Conservation (phyloP, 805 yeast species). For the Schizosaccharomyces japonicus region DNA sequence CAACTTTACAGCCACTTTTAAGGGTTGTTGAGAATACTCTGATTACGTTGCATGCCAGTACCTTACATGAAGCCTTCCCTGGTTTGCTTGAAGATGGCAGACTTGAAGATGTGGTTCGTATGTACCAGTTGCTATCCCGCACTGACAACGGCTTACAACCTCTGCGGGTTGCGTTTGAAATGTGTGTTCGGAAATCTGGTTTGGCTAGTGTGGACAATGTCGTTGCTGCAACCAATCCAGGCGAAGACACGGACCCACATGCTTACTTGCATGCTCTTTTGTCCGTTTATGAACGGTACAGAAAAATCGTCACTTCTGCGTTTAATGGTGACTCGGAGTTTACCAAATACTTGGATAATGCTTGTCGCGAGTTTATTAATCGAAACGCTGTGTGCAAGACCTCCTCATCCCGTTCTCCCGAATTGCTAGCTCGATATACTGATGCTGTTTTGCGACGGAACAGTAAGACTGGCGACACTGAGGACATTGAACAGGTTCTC, state of each 20-base stretch:
- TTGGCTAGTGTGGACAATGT: slow-evolving; percentile 34
- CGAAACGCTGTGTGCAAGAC: slow-evolving; percentile 43
- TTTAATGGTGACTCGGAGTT: slow-evolving; percentile 55
- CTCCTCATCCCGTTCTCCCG: slow-evolving; percentile 59
- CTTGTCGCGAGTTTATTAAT: slow-evolving; percentile 68
- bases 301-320: slow-evolving; percentile 35
- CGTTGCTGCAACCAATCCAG: slow-evolving; percentile 16
- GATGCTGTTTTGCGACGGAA: slow-evolving; percentile 60
- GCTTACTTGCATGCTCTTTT: slow-evolving; percentile 57
- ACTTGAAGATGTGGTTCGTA: slow-evolving; percentile 47
- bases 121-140: slow-evolving; percentile 52
- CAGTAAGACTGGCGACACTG: slow-evolving; percentile 35
- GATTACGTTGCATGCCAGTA: slow-evolving; percentile 53
- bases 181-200: slow-evolving; percentile 47
- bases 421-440: slow-evolving; percentile 67
- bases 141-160: slow-evolving; percentile 63
- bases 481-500: slow-evolving; percentile 45
- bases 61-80: slow-evolving; percentile 54
- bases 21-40: slow-evolving; percentile 53
- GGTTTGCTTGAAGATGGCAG: slow-evolving; percentile 50
- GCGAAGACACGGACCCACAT: slow-evolving; percentile 35
- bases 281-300: slow-evolving; percentile 42
- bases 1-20: slow-evolving; percentile 53
- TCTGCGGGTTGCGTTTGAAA: slow-evolving; percentile 46
- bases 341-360: slow-evolving; percentile 69